Evolutionary conservation across 164 flowering plant genomes (phyloP).

Genomic region (Cinnamomum micranthum): DNA sequence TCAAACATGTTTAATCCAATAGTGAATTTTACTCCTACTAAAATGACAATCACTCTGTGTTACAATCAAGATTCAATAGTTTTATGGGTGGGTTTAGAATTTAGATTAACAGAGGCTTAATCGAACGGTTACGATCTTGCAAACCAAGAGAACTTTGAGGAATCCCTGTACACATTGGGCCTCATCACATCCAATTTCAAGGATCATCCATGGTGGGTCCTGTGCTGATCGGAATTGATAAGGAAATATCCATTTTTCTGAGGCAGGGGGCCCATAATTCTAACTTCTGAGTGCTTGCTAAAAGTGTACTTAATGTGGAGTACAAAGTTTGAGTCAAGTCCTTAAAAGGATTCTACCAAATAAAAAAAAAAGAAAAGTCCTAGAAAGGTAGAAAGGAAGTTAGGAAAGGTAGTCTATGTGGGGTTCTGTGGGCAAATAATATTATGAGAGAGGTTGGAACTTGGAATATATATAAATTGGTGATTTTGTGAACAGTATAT

Average conservation of each 20-base stretch:
- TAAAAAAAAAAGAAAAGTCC: too few species aligned
- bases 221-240: neutral
- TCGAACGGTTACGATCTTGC: too few species aligned
- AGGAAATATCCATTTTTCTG: neutral
- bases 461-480: neutral
- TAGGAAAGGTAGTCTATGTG: constrained; percentile 14
- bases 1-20: too few species aligned
- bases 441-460: neutral
- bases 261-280: neutral
- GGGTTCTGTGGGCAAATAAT: constrained; percentile 5
- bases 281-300: neutral
- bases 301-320: neutral
- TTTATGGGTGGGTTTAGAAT: too few species aligned
- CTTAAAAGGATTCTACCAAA: neutral
- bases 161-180: neutral
- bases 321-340: constrained; percentile 1
- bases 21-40: too few species aligned
- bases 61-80: too few species aligned
- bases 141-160: neutral
- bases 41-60: too few species aligned
- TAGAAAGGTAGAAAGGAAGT: neutral
- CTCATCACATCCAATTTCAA: neutral
- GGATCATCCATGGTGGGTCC: neutral
- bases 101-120: too few species aligned
- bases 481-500: too few species aligned